These are phyloP conservation scores for Picocystis sp. DNA, from an alignment of 163 green algal species.

Conservation along the genomic window DNA sequence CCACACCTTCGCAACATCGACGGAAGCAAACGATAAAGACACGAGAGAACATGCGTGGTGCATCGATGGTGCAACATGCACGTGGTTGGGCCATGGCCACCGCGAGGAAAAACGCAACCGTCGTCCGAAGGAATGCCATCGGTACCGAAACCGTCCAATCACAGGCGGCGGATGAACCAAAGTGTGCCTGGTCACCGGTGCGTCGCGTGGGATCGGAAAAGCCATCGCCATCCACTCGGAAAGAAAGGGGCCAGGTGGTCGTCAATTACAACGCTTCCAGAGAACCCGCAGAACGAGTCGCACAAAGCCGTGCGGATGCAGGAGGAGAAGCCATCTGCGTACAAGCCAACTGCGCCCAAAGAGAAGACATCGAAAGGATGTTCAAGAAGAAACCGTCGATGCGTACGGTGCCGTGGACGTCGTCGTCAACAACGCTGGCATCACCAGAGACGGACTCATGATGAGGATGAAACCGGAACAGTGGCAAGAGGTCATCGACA, in stretches of 20 bases:
- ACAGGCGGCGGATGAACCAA: neutral
- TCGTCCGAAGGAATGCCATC: too few relatives aligned
- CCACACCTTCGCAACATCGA: too few relatives aligned
- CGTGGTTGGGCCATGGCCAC: too few relatives aligned
- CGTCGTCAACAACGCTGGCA: conserved; percentile 83
- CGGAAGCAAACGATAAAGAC: too few relatives aligned
- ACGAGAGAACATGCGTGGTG: too few relatives aligned
- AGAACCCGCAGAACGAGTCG: neutral
- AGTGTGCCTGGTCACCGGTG: conserved; percentile 64
- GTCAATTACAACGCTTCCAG: conserved; percentile 1
- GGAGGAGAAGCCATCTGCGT: conserved; percentile 54
- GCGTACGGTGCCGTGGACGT: conserved; percentile 63
- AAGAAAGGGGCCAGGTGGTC: conserved; percentile 22
- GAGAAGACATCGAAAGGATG: conserved; percentile 25
- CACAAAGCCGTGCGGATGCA: neutral
- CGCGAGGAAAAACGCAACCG: too few relatives aligned
- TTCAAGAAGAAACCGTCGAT: conserved; percentile 38
- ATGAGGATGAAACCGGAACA: conserved; percentile 96
- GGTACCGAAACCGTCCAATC: too few relatives aligned
- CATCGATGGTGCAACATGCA: too few relatives aligned
- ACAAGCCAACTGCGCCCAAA: conserved; percentile 53
- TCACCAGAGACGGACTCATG: conserved; percentile 90
- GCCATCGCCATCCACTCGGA: conserved; percentile 70
- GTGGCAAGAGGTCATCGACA: conserved; percentile 94
- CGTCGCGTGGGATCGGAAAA: conserved; percentile 75